phyloP scores from a whole-genome alignment of 495 filamentous ascomycete species.

The Beverwykella pulmonaria region DNA sequence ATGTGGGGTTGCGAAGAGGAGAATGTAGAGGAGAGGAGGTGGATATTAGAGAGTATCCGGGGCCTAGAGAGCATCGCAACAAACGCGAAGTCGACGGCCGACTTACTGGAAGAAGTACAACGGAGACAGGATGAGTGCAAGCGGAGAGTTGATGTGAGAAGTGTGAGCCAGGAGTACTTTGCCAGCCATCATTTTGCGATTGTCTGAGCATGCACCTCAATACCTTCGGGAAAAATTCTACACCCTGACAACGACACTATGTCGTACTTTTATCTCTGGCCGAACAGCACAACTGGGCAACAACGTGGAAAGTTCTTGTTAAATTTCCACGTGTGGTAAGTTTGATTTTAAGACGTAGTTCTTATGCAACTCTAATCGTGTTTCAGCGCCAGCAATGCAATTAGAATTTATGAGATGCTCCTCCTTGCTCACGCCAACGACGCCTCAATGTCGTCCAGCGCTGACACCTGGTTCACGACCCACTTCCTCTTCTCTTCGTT shows the following conservation, averaged over 20 bases:
- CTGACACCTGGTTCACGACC: constrained; percentile 34
- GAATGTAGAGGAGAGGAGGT: constrained; percentile 43
- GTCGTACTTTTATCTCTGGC: no score
- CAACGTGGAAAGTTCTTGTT: background rate
- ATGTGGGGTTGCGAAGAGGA: constrained; percentile 52
- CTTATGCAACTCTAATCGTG: background rate
- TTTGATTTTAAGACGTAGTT: background rate
- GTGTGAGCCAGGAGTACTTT: constrained; percentile 29
- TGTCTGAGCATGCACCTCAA: constrained; percentile 22
- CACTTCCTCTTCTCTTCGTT: constrained; percentile 43
- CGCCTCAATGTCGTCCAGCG: constrained; percentile 26
- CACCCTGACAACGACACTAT: no score
- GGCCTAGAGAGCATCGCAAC: constrained; percentile 48
- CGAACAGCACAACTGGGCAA: no score
- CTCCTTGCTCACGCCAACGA: constrained; percentile 1
- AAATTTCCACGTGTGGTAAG: no score
- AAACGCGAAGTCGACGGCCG: constrained; percentile 48
- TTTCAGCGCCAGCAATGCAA: constrained; percentile 13
- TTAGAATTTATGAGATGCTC: background rate
- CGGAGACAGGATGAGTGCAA: constrained; percentile 47
- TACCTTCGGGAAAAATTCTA: no score
- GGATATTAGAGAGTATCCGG: constrained; percentile 48
- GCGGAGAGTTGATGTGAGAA: constrained; percentile 49
- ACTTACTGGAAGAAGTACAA: constrained; percentile 50
- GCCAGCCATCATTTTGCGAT: constrained; percentile 49